Conservation (phyloP, 2,329 filamentous ascomycete species). For the Conoideocrella luteorostrata region DNA sequence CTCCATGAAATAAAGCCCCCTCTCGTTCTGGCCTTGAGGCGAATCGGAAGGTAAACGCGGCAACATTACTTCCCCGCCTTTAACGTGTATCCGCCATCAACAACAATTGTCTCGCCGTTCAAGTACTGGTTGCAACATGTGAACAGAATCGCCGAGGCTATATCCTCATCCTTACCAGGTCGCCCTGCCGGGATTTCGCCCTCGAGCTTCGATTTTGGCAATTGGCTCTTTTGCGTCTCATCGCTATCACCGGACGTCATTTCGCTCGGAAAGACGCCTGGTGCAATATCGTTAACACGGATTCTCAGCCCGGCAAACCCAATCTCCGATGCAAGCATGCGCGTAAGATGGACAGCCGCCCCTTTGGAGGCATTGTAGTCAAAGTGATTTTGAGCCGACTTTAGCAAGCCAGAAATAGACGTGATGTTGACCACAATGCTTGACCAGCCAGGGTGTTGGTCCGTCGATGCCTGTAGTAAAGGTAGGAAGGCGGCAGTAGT, state of each 20-base stretch:
- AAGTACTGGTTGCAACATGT: slow-evolving; percentile 37
- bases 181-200: slow-evolving; percentile 54
- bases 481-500: slow-evolving; percentile 57
- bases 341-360: slow-evolving; percentile 56
- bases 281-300: slow-evolving; percentile 68
- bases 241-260: slow-evolving; percentile 54
- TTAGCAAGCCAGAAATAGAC: slow-evolving; percentile 59
- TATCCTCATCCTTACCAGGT: slow-evolving; percentile 64
- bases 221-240: slow-evolving; percentile 50
- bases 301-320: slow-evolving; percentile 52
- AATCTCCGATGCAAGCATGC: slow-evolving; percentile 58
- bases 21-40: too few relatives aligned
- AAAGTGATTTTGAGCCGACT: slow-evolving; percentile 58
- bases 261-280: slow-evolving; percentile 65
- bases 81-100: slow-evolving; percentile 39
- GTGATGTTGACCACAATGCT: slow-evolving; percentile 61
- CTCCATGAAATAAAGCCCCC: too few relatives aligned
- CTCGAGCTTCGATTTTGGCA: slow-evolving; percentile 50
- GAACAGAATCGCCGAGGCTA: slow-evolving; percentile 61
- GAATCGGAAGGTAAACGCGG: too few relatives aligned
- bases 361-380: slow-evolving; percentile 60
- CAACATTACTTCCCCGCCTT: slow-evolving; percentile 25
- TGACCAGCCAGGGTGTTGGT: slow-evolving; percentile 40
- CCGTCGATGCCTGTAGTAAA: slow-evolving; percentile 47
- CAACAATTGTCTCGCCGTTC: slow-evolving; percentile 35